Evolutionary conservation across 164 flowering plant species (phyloP).

Genomic region (Stephania cephalantha): DNA sequence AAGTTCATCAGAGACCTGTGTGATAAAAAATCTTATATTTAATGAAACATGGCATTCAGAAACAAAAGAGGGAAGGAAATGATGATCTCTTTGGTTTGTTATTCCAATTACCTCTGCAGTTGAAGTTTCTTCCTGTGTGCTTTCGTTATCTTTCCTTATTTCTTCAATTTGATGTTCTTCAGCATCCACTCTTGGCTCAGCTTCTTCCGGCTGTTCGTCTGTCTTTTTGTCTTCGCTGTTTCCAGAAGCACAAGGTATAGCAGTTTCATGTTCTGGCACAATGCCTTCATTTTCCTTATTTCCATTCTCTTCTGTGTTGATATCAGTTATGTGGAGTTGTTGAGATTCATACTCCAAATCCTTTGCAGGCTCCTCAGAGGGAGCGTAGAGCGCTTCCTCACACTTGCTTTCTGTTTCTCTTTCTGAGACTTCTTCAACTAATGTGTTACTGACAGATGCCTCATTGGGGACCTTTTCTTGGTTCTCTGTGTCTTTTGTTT

Average conservation of each 20-base stretch:
- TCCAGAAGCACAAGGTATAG: not conserved
- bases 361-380: slow-evolving; percentile 7
- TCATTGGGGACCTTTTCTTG: slow-evolving; percentile 1
- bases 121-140: slow-evolving; percentile 11
- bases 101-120: slow-evolving; percentile 23
- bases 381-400: slow-evolving; percentile 9
- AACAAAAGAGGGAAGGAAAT: not conserved
- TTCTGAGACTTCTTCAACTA: slow-evolving; percentile 10
- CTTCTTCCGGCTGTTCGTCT: slow-evolving; percentile 9
- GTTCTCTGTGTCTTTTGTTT: slow-evolving; percentile 10
- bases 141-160: slow-evolving; percentile 16
- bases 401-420: slow-evolving; percentile 5
- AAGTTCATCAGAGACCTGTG: slow-evolving; percentile 3
- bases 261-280: not conserved
- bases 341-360: slow-evolving; percentile 16
- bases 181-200: not conserved
- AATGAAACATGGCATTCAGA: not conserved
- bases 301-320: slow-evolving; percentile 19
- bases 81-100: not conserved
- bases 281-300: slow-evolving; percentile 13
- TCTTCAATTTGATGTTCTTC: slow-evolving; percentile 18
- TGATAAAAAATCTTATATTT: not conserved
- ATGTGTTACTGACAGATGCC: not conserved
- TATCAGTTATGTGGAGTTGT: slow-evolving; percentile 6
- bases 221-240: not conserved